A percentile compares a stretch with the other conserved stretches of the same genome.
phyloP scores from a whole-genome alignment of 176 grass and related monocot genomes.

The Juncus inflexus region DNA sequence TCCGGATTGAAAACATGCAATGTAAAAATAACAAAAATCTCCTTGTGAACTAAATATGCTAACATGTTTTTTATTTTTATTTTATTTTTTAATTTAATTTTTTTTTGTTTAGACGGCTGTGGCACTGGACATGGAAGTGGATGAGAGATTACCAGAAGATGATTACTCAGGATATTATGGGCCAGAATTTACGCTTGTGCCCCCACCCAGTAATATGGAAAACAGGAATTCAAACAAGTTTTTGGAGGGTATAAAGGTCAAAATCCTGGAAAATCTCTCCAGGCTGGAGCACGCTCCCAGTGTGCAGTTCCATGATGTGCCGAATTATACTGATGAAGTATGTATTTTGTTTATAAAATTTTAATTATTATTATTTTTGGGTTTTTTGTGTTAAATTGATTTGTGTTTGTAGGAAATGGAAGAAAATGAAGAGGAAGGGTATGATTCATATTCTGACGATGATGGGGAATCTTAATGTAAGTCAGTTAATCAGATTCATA shows the following conservation, averaged over 20 bases:
- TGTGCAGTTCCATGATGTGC: conserved; percentile 13
- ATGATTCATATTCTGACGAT: conserved; percentile 9
- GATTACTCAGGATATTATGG: conserved; percentile 84
- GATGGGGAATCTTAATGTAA: neutral
- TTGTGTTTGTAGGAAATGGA: conserved; percentile 19
- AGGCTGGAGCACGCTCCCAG: conserved; percentile 25
- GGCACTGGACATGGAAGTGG: conserved; percentile 74
- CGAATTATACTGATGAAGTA: conserved; percentile 16
- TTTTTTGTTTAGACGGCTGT: conserved; percentile 64
- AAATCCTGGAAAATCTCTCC: conserved; percentile 26
- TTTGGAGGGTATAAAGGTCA: neutral
- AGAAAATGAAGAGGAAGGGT: conserved; percentile 8
- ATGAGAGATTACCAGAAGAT: conserved; percentile 76
- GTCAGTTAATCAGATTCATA: neutral
- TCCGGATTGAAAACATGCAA: too few species aligned
- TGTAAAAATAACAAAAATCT: neutral
- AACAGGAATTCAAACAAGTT: conserved; percentile 49
- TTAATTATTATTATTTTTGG: neutral
- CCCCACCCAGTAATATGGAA: conserved; percentile 87
- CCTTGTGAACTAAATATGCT: conserved; percentile 5
- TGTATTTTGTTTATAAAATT: neutral
- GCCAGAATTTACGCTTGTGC: conserved; percentile 69
- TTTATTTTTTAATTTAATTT: neutral
- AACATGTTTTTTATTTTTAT: conserved; percentile 3
- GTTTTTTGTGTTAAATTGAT: neutral